Evolutionary conservation across 768 basidiomycete species (phyloP), one percentile per base, ranked within the genome.

Genomic region (Suillus paluster): DNA sequence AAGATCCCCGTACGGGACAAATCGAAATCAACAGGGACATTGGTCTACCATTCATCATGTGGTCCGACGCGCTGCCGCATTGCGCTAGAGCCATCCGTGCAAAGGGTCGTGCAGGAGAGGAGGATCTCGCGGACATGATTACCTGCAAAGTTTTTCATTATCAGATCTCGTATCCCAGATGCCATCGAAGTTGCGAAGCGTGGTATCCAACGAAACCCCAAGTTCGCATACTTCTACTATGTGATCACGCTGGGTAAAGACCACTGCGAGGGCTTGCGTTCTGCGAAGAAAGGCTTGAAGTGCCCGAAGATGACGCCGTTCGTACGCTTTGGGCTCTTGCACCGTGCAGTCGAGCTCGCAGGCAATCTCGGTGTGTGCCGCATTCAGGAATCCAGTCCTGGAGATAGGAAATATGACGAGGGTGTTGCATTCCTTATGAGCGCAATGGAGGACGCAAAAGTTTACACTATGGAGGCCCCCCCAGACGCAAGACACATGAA

Each of bases 241-340:
- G 84, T 83, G 21, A 78, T 87, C 62, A 81, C 84, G 0, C 75
- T 89, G 30, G 78, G 80, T 0, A 72, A 78, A 1, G 78, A 88
- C 62, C 68, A 75, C 44, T 75, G 79, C 7, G 77, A 79, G n/a
- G 87, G 85, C 1, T 75, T 90, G 27, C 81, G 85, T 9, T 85
- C 81, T 1, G 83, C 86, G 63, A 89, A 89, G 78, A 85, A 89
- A 68, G 88, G 88, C 1, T 63, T 89, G 66, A 87, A 85, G 68
- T 83, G 84, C 75, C 80, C 79, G 62, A 69, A 77, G 17, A 80
- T 78, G 15, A 81, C 86, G 15, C 80, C 83, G 3, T 90, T 88
- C 62, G 71, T 90, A 7, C 80, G 80, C 46, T 82, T 80, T 60
- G 81, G 81, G 68, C 71, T 89, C 69, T 78, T 86, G 73, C 84